Conservation (phyloP, 75 land plant genomes). For the Pseudotsuga menziesii region DNA sequence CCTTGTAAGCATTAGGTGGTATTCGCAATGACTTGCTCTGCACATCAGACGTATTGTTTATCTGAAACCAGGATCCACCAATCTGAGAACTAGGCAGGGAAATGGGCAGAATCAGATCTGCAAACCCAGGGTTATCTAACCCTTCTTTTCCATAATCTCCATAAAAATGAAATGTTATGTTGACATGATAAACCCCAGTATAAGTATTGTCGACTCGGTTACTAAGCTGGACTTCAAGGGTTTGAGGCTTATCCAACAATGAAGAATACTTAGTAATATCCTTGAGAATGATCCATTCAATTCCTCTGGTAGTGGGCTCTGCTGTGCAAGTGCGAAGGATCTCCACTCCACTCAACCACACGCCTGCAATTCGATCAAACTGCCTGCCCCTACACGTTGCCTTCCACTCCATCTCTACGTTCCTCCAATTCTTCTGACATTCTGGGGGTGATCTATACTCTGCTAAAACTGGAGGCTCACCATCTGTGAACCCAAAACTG, state of each 20-base stretch:
- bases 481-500: too few species aligned
- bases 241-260: constrained; percentile 10
- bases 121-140: constrained; percentile 6
- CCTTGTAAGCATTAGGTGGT: constrained; percentile 70
- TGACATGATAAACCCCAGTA: constrained; percentile 32
- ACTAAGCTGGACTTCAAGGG: constrained; percentile 12
- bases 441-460: too few species aligned
- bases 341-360: too few species aligned
- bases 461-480: too few species aligned
- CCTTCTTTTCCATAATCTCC: background rate
- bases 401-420: too few species aligned
- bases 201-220: constrained; percentile 18
- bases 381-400: too few species aligned
- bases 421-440: too few species aligned
- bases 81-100: constrained; percentile 36
- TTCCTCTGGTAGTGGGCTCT: too few species aligned
- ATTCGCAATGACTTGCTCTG: constrained; percentile 31
- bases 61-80: constrained; percentile 81
- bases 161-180: constrained; percentile 21
- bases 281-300: constrained; percentile 23
- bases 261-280: constrained; percentile 28
- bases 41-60: constrained; percentile 43
- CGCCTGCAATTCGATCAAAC: too few species aligned
- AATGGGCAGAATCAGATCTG: constrained; percentile 57
- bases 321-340: too few species aligned